Conservation (phyloP, 2,329 filamentous ascomycete species). For the Fusarium virguliforme region DNA sequence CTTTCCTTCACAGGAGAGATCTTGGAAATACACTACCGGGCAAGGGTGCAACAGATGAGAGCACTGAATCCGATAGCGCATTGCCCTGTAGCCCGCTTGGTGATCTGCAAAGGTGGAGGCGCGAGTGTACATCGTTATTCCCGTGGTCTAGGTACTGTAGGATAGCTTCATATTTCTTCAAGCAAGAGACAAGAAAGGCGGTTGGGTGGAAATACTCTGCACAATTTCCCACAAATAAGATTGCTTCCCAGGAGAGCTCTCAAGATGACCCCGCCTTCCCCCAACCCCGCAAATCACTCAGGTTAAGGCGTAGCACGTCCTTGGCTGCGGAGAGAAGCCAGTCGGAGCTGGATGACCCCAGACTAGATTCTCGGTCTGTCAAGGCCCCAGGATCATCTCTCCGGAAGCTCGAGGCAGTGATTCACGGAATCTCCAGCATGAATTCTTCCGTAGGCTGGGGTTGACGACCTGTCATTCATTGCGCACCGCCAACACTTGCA, state of each 20-base stretch:
- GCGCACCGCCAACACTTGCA: neutral
- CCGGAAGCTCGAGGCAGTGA: neutral
- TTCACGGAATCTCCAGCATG: slow-evolving; percentile 8
- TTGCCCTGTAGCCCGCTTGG: too few relatives aligned
- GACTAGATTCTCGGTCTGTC: slow-evolving; percentile 9
- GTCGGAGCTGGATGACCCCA: slow-evolving; percentile 7
- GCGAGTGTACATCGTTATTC: too few relatives aligned
- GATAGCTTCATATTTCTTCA: neutral
- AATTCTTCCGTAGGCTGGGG: slow-evolving; percentile 15
- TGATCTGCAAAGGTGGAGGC: neutral
- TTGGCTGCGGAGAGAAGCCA: neutral
- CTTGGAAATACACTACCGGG: too few relatives aligned
- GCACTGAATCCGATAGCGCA: too few relatives aligned
- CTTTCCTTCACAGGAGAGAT: too few relatives aligned
- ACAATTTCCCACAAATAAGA: slow-evolving; percentile 14
- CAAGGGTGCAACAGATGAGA: too few relatives aligned
- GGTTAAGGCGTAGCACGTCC: neutral
- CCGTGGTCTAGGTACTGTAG: neutral
- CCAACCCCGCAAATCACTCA: slow-evolving; percentile 21
- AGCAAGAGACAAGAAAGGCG: neutral
- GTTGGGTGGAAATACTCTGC: neutral
- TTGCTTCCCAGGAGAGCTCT: neutral
- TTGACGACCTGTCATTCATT: slow-evolving; percentile 3
- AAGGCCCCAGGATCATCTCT: neutral
- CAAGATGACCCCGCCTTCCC: slow-evolving; percentile 16